These are phyloP conservation scores for Sarocladium oryzae DNA, from an alignment of 2,329 filamentous ascomycete species.

Conservation along the genomic window DNA sequence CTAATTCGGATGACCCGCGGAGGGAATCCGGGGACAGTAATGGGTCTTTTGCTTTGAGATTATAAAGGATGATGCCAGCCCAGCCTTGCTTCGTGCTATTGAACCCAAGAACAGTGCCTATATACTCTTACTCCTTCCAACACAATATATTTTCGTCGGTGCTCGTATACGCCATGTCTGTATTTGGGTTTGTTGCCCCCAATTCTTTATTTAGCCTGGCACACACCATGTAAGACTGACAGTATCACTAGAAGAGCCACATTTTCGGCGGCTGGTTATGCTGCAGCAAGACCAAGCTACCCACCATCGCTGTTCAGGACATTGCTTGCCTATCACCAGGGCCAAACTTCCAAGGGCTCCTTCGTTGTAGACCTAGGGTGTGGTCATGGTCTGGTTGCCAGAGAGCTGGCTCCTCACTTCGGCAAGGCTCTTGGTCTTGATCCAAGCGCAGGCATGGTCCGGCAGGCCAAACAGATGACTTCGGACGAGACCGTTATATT, in stretches of 20 bases:
- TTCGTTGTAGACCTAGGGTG: slow-evolving; percentile 53
- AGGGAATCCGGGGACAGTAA: slow-evolving; percentile 1
- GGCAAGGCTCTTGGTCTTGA: slow-evolving; percentile 41
- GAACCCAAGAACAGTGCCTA: too few species aligned
- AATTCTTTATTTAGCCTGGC: background rate
- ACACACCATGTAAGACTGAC: background rate
- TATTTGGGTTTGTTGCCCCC: slow-evolving; percentile 18
- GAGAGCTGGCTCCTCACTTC: slow-evolving; percentile 44
- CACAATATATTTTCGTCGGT: background rate
- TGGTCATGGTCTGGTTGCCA: slow-evolving; percentile 53
- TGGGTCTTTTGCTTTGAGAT: too few species aligned
- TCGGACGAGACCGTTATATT: slow-evolving; percentile 39
- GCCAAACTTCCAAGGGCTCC: slow-evolving; percentile 21
- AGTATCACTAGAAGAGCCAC: slow-evolving; percentile 38
- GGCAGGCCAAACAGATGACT: slow-evolving; percentile 39
- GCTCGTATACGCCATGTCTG: slow-evolving; percentile 14
- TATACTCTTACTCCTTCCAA: too few species aligned
- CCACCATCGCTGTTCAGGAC: slow-evolving; percentile 46
- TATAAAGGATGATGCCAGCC: background rate
- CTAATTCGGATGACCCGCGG: background rate
- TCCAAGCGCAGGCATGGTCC: slow-evolving; percentile 47
- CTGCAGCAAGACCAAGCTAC: slow-evolving; percentile 54
- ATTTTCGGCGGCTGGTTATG: slow-evolving; percentile 52
- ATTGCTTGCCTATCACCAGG: slow-evolving; percentile 47
- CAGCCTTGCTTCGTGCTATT: too few species aligned